Evolutionary conservation across 2,329 filamentous ascomycete species (phyloP), one percentile per base, ranked within the genome.

Genomic region (Shiraia bambusicola): DNA sequence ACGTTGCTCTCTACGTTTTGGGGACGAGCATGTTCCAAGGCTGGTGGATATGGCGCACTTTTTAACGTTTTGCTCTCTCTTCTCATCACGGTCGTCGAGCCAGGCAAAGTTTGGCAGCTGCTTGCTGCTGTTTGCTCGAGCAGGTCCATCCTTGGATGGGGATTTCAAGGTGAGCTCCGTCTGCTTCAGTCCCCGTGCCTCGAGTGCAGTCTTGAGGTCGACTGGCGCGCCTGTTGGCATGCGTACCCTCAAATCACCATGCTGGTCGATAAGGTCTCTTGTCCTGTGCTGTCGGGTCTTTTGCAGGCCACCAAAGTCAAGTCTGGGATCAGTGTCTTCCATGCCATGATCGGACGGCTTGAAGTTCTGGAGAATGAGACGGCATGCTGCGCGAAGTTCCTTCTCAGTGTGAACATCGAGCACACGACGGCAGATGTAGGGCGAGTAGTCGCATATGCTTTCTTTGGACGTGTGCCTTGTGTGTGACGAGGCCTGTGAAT

Each of bases 361-460:
- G 59, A 65, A 66, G 56, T 69, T 63, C 30, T 66, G 56, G 39
- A 75, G 58, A 39, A 77, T 68, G 37, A 67, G 66, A 15, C 69
- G 66, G 56, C 74, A 77, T 40, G 73, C 72, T 31, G 62, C 52
- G 45, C 72, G 72, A 36, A 77, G 59, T 46, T 76, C 71, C 19
- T 63, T 61, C 44, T 76, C 73, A 32, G 70, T 63, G 26, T 67
- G 59, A 16, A 62, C 50, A 12, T 71, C 62, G 40, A 77, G 67
- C 16, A 67, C 64, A 40, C 70, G 71, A 29, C 72, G 71, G 40
- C 67, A 66, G 47, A 73, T 73, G 45, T 69, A 69, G 29, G 72
- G 66, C 38, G 71, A 69, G 26, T 66, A 66, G 38, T 71, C 55
- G 31, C 51, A 53, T 16, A 66, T 54, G 47, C 59, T 65, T 45